Evolutionary conservation across 176 grass and related monocot species (phyloP).

Genomic region (Triticum urartu): DNA sequence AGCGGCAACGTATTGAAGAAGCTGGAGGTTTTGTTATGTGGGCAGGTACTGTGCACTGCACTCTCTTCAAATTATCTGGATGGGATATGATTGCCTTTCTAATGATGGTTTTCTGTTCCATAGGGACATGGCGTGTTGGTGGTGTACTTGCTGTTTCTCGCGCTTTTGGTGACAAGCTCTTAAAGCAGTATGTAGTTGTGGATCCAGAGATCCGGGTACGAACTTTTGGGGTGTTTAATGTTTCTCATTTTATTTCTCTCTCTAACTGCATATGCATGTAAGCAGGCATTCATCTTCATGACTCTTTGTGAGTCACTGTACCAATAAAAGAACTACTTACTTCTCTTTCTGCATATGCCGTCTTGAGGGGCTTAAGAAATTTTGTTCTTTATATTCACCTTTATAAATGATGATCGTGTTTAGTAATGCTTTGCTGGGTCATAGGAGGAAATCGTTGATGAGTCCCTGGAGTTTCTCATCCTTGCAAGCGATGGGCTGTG

Average conservation of each 20-base stretch:
- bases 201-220: slow-evolving; percentile 61
- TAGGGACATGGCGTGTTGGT: slow-evolving; percentile 66
- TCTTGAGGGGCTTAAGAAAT: not conserved
- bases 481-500: slow-evolving; percentile 61
- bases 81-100: not conserved
- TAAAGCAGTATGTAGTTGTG: slow-evolving; percentile 55
- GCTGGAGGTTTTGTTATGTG: slow-evolving; percentile 71
- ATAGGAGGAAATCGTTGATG: slow-evolving; percentile 54
- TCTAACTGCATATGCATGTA: not conserved
- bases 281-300: not conserved
- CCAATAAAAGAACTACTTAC: not conserved
- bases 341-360: not conserved
- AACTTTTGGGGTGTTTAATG: not conserved
- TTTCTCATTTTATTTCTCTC: not conserved
- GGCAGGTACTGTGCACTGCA: slow-evolving; percentile 35
- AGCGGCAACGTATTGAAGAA: slow-evolving; percentile 61
- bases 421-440: slow-evolving; percentile 11
- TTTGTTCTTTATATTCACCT: not conserved
- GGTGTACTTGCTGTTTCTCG: slow-evolving; percentile 65
- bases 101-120: not conserved
- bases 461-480: slow-evolving; percentile 55
- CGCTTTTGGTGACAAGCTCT: slow-evolving; percentile 62
- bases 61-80: not conserved
- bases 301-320: not conserved
- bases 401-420: not conserved